Percentiles rank a stretch among this genome's conserved stretches.
Evolutionary conservation across 208 protist genomes (phyloP).

Genomic region (Polymyxa betae): DNA sequence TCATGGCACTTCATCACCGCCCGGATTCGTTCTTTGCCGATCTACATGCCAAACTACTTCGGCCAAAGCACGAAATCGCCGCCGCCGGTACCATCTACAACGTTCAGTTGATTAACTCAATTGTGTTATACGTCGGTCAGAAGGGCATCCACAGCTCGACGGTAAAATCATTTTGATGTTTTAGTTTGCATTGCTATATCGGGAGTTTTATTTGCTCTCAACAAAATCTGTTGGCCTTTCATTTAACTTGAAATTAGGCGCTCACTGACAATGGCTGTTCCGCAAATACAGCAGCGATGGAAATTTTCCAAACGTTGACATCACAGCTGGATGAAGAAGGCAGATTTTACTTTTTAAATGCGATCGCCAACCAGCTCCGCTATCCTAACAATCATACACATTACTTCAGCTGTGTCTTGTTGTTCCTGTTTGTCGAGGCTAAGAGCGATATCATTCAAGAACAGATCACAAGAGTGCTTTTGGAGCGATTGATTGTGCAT

Average conservation of each 20-base stretch:
- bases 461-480: constrained; percentile 80
- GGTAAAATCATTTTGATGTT: no score
- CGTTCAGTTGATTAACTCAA: constrained; percentile 89
- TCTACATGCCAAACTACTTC: constrained; percentile 80
- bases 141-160: constrained; percentile 61
- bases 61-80: constrained; percentile 27
- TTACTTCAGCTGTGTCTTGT: constrained; percentile 95
- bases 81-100: constrained; percentile 79
- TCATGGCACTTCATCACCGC: constrained; percentile 84
- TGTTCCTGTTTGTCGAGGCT: constrained; percentile 90
- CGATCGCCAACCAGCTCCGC: constrained; percentile 96
- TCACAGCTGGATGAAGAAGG: constrained; percentile 85
- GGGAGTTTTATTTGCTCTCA: no score
- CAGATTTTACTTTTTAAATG: constrained; percentile 93
- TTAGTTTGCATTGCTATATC: no score
- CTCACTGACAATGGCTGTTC: constrained; percentile 21
- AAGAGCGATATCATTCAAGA: constrained; percentile 88
- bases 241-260: neutral
- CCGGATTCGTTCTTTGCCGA: constrained; percentile 80
- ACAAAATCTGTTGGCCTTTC: no score
- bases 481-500: constrained; percentile 94
- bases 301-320: constrained; percentile 91
- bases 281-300: constrained; percentile 79
- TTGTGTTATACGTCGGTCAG: constrained; percentile 92
- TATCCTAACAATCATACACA: constrained; percentile 99